Evolutionary conservation across 768 basidiomycete genomes (phyloP), one percentile per base, ranked within the genome.

Genomic region (Auriscalpium orientale): DNA sequence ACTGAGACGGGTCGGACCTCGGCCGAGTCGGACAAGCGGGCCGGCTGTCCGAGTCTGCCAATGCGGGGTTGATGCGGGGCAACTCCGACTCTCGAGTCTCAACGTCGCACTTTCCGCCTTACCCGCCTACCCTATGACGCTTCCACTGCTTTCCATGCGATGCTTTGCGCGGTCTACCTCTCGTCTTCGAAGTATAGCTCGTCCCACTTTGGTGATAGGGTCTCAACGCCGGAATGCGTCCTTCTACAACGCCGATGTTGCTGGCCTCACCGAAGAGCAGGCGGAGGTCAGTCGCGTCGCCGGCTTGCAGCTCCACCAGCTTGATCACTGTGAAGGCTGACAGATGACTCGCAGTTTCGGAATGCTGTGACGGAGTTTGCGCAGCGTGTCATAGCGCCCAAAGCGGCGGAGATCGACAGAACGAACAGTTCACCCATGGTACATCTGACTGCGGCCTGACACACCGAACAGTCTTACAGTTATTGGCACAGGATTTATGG

Each of bases 391-490:
- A 74, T 97, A 45, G 88, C 91, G 1, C 94, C 93, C 3, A 73
- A 87, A 58, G 93, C 93, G 9, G 87, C 81, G 55, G 85, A 91
- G 61, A 86, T 94, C 46, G 95, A 98, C 74, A 83, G 77, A 71
- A 84, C 79, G 28, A 95, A 97, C 70, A 84, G 75, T 51, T 90
- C 89, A 62, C 94, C 94, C 18, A 63, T 71, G 57, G 91, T 92
- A 65, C 60, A 81, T 65, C 36, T 47, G 28, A 15, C 16, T 16
- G 9, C 18, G 36, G 12, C 44, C 47, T 36, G 18, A 47, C 13
- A 18, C 20, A 11, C 21, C 18, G 10, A 20, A 36, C 46, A 37
- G 37, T 47, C 38, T 20, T 16, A 9, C 16, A 21, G 20, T 46
- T 28, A 34, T 36, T 36, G 15, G n/a, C 35, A 10, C 52, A 93